A percentile compares a stretch with the other conserved stretches of the same genome.
phyloP scores from a whole-genome alignment of 805 yeast species.

The Wickerhamomyces canadensis region DNA sequence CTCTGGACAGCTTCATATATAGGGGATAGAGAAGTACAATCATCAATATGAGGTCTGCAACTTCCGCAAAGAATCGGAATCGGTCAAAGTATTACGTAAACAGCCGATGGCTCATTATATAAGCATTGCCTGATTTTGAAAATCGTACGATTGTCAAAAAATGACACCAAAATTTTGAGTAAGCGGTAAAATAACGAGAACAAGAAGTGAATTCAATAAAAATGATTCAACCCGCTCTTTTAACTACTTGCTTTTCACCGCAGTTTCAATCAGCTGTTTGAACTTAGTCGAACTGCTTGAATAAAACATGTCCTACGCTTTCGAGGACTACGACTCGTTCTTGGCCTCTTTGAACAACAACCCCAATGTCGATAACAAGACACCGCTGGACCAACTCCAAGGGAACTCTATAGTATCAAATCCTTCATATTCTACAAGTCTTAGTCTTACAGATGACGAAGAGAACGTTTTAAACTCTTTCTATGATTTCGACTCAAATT shows the following conservation, averaged over 20 bases:
- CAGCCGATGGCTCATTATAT: background rate
- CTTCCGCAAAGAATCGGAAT: no score
- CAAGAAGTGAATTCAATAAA: no score
- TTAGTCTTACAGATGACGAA: constrained; percentile 9
- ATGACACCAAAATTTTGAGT: background rate
- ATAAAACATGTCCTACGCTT: constrained; percentile 20
- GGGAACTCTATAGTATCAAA: constrained; percentile 8
- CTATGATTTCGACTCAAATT: constrained; percentile 1
- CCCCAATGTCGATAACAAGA: constrained; percentile 5
- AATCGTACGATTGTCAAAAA: constrained; percentile 9
- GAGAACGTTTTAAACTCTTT: constrained; percentile 4
- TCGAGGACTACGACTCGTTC: constrained; percentile 28
- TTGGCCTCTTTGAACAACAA: constrained; percentile 20
- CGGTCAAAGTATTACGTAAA: no score
- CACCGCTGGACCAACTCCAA: constrained; percentile 4
- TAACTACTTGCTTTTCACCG: background rate
- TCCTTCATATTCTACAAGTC: constrained; percentile 8
- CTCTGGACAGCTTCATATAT: constrained; percentile 18
- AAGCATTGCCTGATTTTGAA: background rate
- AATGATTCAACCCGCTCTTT: background rate
- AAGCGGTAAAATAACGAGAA: no score
- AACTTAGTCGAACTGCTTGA: no score
- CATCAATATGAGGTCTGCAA: no score
- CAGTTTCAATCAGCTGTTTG: no score
- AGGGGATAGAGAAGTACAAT: constrained; percentile 7